These are phyloP conservation scores for Boehmeria nivea DNA, from an alignment of 306 rosid species.

Conservation along the genomic window DNA sequence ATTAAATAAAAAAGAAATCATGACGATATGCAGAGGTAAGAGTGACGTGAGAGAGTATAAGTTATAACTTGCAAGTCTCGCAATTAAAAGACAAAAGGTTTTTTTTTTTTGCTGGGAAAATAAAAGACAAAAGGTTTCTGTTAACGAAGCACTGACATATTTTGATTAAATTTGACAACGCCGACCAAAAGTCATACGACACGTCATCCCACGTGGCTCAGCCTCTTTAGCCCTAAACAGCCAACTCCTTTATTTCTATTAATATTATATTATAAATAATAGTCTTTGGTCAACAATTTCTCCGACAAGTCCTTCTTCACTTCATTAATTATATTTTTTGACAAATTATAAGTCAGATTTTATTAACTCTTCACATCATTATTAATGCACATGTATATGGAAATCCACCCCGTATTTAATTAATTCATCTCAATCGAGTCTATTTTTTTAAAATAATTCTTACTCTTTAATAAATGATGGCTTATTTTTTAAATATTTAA, in stretches of 20 bases:
- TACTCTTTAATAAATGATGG: no score
- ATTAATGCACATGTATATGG: not conserved
- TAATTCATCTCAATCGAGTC: no score
- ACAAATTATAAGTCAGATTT: no score
- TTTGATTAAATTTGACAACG: not conserved
- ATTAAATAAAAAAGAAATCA: not conserved
- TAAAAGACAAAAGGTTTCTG: not conserved
- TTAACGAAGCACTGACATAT: slow-evolving; percentile 1
- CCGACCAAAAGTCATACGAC: not conserved
- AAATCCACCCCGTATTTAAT: no score
- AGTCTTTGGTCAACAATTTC: slow-evolving; percentile 10
- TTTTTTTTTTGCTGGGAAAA: no score
- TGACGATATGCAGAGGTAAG: slow-evolving; percentile 4
- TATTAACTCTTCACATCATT: no score
- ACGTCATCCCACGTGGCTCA: slow-evolving; percentile 8
- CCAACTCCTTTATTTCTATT: not conserved
- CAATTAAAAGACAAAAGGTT: not conserved
- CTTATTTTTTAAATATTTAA: no score
- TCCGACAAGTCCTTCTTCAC: not conserved
- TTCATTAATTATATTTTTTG: no score
- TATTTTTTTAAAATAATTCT: no score
- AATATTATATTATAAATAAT: no score
- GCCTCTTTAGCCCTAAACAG: not conserved
- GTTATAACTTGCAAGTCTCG: no score
- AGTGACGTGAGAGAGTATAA: not conserved